Base-by-base conservation (phyloP, 208 protist species). In the Leishmania turanica region DNA sequence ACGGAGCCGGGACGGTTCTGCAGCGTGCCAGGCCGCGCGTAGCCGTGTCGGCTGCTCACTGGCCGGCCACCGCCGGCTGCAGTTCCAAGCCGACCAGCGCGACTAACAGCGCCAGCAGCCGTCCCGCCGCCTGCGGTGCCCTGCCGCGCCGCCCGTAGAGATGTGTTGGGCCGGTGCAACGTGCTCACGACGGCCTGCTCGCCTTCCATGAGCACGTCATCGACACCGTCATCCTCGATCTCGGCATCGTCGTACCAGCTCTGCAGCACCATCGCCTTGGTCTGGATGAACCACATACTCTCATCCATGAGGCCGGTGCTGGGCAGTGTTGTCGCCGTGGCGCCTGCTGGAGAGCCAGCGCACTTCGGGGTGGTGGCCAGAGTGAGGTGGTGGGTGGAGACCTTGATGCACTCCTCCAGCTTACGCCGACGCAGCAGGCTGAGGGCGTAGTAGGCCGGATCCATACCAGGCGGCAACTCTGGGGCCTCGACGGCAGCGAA, bases 201-300 rank as follows among this genome's bases (percentile, higher is more conserved):
- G 11, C 88, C 91, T 75, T 99, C 98, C 73, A 99, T 85, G 45
- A 99, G 89, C 45, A 98, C 86, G 47, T 99, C 95, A 62, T 97
- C 96, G 7, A 98, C 87, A 62, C 96, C 98, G 87, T 99, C 79
- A 77, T 99, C 98, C 62, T 99, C 98, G 72, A 99, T 87, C 47
- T 99, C 98, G n/a, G 94, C 88, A 83, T 99, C 98, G 83, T 99
- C 97, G 81, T 98, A 98, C 91, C 92, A 99, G 78, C 89, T 96
- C 79, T 97, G 94, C 77, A 91, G 84, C 60, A 97, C 97, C 64
- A 99, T 89, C 11, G 97, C 92, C 56, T 92, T 90, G 9, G 91
- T 94, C 85, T 99, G 98, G 19, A 99, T 92, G 74, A 89, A 97
- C 98, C 98, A 99, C 73, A 99, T 83, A 53, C 90, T 84, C 89